Evolutionary conservation across 352 stramenopile genomes (phyloP).

Genomic region (Globisporangium spinosum): DNA sequence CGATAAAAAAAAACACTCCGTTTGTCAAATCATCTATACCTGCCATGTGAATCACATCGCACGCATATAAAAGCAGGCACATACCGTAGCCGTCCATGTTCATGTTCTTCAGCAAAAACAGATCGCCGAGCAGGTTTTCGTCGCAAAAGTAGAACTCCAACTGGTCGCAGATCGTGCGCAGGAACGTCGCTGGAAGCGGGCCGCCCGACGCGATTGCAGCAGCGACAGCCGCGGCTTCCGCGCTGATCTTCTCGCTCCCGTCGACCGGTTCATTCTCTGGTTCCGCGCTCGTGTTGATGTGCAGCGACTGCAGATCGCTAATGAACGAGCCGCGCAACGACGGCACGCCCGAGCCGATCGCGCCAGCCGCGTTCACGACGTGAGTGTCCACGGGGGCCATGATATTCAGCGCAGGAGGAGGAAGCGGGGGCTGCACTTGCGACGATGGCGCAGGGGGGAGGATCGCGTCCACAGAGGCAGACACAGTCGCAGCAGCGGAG

Average conservation of each 20-base stretch:
- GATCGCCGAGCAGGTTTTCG: constrained; percentile 80
- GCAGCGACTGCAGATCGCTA: constrained; percentile 43
- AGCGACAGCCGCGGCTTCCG: constrained; percentile 14
- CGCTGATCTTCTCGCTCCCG: constrained; percentile 23
- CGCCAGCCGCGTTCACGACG: constrained; percentile 36
- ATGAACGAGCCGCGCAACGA: constrained; percentile 29
- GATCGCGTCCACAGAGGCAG: constrained; percentile 15
- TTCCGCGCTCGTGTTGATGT: constrained; percentile 34
- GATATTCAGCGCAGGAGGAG: constrained; percentile 48
- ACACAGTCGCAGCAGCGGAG: constrained; percentile 13
- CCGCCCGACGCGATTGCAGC: constrained; percentile 24
- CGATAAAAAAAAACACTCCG: constrained; percentile 8
- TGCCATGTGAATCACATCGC: background rate
- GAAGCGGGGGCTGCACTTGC: constrained; percentile 30
- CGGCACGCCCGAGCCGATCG: constrained; percentile 57
- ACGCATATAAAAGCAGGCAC: constrained; percentile 16
- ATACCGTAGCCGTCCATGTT: constrained; percentile 82
- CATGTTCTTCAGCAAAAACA: constrained; percentile 89
- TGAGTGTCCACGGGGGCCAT: constrained; percentile 30
- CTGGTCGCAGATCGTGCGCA: constrained; percentile 85
- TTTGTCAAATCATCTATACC: background rate
- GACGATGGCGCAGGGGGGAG: constrained; percentile 9
- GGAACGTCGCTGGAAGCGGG: constrained; percentile 70
- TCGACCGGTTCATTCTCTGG: constrained; percentile 43
- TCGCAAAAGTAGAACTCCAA: constrained; percentile 89